Evolutionary conservation across 2,329 filamentous ascomycete genomes (phyloP).

Genomic region (Paecilomyces niveus): DNA sequence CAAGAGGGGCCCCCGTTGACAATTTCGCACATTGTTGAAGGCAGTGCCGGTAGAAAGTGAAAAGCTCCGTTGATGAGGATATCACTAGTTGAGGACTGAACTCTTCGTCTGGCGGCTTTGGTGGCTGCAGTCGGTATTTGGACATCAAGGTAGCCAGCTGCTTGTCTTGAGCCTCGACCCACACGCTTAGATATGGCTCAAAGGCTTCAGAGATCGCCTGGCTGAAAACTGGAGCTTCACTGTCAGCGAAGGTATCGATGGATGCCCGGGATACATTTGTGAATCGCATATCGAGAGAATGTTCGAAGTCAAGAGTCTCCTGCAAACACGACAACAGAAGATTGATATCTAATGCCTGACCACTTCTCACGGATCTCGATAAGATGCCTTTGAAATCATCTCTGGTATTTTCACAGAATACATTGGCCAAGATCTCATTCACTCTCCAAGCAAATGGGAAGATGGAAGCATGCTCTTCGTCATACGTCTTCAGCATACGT

Average conservation of each 20-base stretch:
- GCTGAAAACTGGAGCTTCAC: slow-evolving; percentile 69
- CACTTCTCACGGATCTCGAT: slow-evolving; percentile 76
- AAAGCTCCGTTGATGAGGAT: slow-evolving; percentile 88
- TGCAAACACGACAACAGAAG: slow-evolving; percentile 81
- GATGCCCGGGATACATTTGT: slow-evolving; percentile 63
- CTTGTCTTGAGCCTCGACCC: slow-evolving; percentile 94
- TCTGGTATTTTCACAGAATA: slow-evolving; percentile 90
- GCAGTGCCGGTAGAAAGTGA: slow-evolving; percentile 91
- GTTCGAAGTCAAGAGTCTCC: slow-evolving; percentile 95
- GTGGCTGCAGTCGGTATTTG: slow-evolving; percentile 74
- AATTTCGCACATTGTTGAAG: slow-evolving; percentile 93
- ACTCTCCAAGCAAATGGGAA: slow-evolving; percentile 87
- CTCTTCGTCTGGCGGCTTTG: slow-evolving; percentile 78
- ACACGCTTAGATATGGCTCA: slow-evolving; percentile 91
- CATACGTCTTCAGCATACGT: slow-evolving; percentile 89
- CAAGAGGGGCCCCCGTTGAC: slow-evolving; percentile 77
- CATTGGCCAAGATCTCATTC: slow-evolving; percentile 79
- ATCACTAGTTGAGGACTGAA: slow-evolving; percentile 88
- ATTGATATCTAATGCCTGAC: slow-evolving; percentile 80
- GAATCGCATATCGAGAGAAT: slow-evolving; percentile 79
- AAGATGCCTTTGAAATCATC: slow-evolving; percentile 94
- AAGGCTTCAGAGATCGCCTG: slow-evolving; percentile 94
- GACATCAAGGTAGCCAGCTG: slow-evolving; percentile 78
- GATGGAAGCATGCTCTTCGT: slow-evolving; percentile 81
- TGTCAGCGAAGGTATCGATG: slow-evolving; percentile 82